A percentile compares a stretch with the other conserved stretches of the same genome.
Evolutionary conservation across 768 basidiomycete genomes (phyloP).

Genomic region (Phylloporus sp.): DNA sequence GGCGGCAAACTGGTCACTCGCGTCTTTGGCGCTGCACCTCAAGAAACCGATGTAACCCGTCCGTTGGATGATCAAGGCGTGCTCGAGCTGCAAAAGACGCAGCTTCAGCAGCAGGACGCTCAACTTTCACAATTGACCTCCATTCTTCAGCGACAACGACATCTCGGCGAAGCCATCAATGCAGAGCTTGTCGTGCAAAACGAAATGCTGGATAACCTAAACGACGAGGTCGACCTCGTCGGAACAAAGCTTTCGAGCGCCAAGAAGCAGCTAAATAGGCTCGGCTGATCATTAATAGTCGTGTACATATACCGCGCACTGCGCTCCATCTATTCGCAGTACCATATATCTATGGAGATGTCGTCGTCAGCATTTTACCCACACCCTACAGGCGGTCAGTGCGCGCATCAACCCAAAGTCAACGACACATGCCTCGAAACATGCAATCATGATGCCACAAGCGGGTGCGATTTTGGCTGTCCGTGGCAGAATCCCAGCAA

Average conservation of each 20-base stretch:
- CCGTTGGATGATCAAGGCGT: constrained; percentile 83
- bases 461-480: constrained; percentile 96
- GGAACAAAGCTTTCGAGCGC: constrained; percentile 74
- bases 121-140: constrained; percentile 78
- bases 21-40: constrained; percentile 72
- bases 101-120: constrained; percentile 79
- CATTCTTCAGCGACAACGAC: constrained; percentile 78
- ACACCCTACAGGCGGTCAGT: constrained; percentile 44
- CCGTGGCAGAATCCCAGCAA: constrained; percentile 80
- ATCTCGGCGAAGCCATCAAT: constrained; percentile 81
- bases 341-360: constrained; percentile 28
- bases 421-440: constrained; percentile 67
- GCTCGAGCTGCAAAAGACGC: constrained; percentile 68
- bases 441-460: constrained; percentile 97
- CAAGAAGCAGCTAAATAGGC: constrained; percentile 76
- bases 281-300: constrained; percentile 42
- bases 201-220: constrained; percentile 78
- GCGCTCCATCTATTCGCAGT: constrained; percentile 17
- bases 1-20: constrained; percentile 51
- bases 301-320: constrained; percentile 24
- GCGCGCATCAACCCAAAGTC: constrained; percentile 3
- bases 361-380: constrained; percentile 46
- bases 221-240: constrained; percentile 69
- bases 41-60: constrained; percentile 82
- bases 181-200: constrained; percentile 80